A percentile compares a stretch with the other conserved stretches of the same genome.
Conservation (phyloP, 495 filamentous ascomycete species). For the Sabuloglossum arenarium region DNA sequence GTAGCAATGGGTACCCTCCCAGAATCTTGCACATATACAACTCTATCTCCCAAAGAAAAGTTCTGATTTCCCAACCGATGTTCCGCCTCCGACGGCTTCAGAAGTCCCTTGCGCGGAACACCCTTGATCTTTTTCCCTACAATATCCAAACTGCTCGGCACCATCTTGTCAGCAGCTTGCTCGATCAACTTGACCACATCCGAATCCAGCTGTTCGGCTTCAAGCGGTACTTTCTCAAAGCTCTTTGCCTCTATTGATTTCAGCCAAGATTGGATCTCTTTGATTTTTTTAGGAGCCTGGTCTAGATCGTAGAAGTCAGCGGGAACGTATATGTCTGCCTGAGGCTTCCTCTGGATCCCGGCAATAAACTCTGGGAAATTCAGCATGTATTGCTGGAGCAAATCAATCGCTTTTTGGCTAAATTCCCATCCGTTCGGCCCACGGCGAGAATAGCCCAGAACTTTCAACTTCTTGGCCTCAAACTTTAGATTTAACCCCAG, state of each 20-base stretch:
- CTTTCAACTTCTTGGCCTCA: constrained; percentile 84
- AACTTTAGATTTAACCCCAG: constrained; percentile 94
- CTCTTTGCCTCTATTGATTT: constrained; percentile 74
- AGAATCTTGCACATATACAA: constrained; percentile 81
- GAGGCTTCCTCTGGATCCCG: constrained; percentile 55
- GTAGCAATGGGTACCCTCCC: constrained; percentile 90
- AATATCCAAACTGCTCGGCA: constrained; percentile 29
- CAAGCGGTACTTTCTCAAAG: constrained; percentile 83
- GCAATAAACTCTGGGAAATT: constrained; percentile 90
- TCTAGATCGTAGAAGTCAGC: constrained; percentile 70
- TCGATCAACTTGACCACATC: constrained; percentile 71
- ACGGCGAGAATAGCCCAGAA: constrained; percentile 83
- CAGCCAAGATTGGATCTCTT: constrained; percentile 81
- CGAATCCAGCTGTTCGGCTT: constrained; percentile 88
- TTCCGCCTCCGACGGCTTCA: constrained; percentile 83
- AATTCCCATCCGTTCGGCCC: constrained; percentile 83
- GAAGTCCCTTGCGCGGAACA: constrained; percentile 67
- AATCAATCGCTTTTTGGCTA: constrained; percentile 57
- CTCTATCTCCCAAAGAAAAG: constrained; percentile 72
- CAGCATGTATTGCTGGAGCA: constrained; percentile 76
- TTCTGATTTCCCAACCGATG: constrained; percentile 69
- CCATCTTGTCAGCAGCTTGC: constrained; percentile 40
- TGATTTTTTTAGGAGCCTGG: constrained; percentile 47
- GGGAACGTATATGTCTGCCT: constrained; percentile 51
- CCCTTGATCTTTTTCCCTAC: constrained; percentile 39